phyloP scores from a whole-genome alignment of 352 stramenopile genomes.

The Thalassiosira livingstoniorum region DNA sequence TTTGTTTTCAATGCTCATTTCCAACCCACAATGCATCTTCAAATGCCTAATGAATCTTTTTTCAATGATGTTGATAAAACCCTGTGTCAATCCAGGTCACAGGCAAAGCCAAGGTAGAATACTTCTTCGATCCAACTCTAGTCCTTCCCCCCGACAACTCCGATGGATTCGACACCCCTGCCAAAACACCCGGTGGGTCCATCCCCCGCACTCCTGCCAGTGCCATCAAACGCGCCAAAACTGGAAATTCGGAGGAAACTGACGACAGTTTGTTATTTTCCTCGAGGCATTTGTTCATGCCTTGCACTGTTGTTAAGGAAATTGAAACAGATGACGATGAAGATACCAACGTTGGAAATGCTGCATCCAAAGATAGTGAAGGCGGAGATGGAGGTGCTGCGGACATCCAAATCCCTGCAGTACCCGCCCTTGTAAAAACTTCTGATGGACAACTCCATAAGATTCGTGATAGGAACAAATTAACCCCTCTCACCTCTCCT shows the following conservation, averaged over 20 bases:
- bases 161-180: conserved; percentile 44
- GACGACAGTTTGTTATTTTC: conserved; percentile 64
- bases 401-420: too few species aligned
- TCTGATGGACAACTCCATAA: conserved; percentile 82
- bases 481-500: conserved; percentile 65
- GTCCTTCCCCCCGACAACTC: conserved; percentile 49
- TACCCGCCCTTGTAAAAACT: conserved; percentile 80
- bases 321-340: conserved; percentile 60
- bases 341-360: conserved; percentile 10
- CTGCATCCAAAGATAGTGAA: conserved; percentile 12
- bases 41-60: background rate
- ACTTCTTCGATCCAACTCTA: conserved; percentile 83
- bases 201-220: background rate
- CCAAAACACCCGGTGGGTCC: background rate
- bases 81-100: conserved; percentile 70
- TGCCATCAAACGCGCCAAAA: conserved; percentile 26
- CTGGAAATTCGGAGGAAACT: background rate
- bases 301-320: conserved; percentile 81
- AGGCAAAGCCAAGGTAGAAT: conserved; percentile 82
- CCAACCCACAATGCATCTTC: background rate
- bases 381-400: too few species aligned
- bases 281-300: conserved; percentile 80
- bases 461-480: conserved; percentile 67
- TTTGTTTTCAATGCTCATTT: background rate
- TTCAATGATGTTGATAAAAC: conserved; percentile 1